These are phyloP conservation scores for Biscutella auriculata DNA, from an alignment of 441 rosid genomes.

Conservation along the genomic window DNA sequence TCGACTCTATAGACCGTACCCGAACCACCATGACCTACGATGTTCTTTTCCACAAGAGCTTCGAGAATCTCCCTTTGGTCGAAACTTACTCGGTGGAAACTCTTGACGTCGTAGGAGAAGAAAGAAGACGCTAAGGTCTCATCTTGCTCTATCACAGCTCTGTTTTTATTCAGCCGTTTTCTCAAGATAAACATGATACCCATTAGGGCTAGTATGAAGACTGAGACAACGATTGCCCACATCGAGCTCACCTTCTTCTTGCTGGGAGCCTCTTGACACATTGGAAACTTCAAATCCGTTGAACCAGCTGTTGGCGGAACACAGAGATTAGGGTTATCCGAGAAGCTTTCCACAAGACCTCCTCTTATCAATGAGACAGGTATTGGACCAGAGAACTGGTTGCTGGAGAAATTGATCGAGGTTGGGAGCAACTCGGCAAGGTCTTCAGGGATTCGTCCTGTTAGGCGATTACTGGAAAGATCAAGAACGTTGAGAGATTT, in stretches of 20 bases:
- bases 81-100: conserved; percentile 69
- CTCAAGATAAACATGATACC: conserved; percentile 49
- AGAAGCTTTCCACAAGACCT: conserved; percentile 70
- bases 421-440: conserved; percentile 56
- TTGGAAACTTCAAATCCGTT: conserved; percentile 37
- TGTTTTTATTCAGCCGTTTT: conserved; percentile 36
- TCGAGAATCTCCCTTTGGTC: conserved; percentile 60
- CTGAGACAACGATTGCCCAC: conserved; percentile 53
- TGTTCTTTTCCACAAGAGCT: conserved; percentile 68
- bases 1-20: conserved; percentile 72
- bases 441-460: conserved; percentile 65
- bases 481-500: conserved; percentile 82
- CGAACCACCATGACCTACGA: conserved; percentile 81
- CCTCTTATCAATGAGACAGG: conserved; percentile 56
- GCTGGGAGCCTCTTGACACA: conserved; percentile 35
- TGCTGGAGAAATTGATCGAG: conserved; percentile 68
- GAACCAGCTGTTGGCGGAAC: conserved; percentile 39
- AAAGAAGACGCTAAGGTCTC: conserved; percentile 52
- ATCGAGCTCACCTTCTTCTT: conserved; percentile 41
- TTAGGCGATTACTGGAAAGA: conserved; percentile 61
- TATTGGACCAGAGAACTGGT: conserved; percentile 75
- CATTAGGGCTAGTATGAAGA: conserved; percentile 37
- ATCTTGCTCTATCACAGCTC: conserved; percentile 43
- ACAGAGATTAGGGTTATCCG: conserved; percentile 80
- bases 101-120: conserved; percentile 65